These are phyloP conservation scores for Rhodotorula paludigena DNA, from an alignment of 768 basidiomycete species.

Conservation along the genomic window DNA sequence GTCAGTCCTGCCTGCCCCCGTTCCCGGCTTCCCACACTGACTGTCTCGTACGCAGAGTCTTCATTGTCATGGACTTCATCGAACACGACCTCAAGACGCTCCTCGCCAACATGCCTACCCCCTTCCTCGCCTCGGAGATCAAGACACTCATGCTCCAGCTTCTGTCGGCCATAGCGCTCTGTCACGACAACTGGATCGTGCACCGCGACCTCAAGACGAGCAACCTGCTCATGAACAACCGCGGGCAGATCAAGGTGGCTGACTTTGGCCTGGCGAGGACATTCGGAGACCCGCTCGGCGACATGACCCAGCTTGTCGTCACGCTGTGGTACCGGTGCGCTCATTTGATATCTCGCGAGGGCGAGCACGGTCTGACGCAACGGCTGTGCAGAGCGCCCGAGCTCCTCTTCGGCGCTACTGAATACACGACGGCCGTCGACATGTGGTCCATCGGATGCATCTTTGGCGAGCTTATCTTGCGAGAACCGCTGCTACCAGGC, in stretches of 20 bases:
- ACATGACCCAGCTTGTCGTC: constrained; percentile 95
- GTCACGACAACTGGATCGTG: constrained; percentile 94
- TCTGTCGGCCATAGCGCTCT: constrained; percentile 84
- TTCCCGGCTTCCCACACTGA: not conserved
- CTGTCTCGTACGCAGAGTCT: constrained; percentile 60
- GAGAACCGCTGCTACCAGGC: constrained; percentile 97
- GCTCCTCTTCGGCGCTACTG: constrained; percentile 84
- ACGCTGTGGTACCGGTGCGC: constrained; percentile 96
- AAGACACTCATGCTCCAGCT: constrained; percentile 94
- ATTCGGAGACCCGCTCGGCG: constrained; percentile 93
- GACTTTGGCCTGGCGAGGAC: constrained; percentile 95
- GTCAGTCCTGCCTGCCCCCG: constrained; percentile 58
- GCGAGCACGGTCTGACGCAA: too few species aligned
- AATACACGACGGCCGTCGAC: constrained; percentile 91
- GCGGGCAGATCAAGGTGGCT: constrained; percentile 96
- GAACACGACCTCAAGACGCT: constrained; percentile 98
- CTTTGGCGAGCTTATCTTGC: constrained; percentile 89
- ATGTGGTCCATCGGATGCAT: constrained; percentile 99
- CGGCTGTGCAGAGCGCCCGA: constrained; percentile 72
- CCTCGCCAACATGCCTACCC: constrained; percentile 86
- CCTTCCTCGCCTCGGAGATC: constrained; percentile 95
- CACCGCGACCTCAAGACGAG: constrained; percentile 97
- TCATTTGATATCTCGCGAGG: constrained; percentile 13
- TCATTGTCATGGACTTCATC: constrained; percentile 83
- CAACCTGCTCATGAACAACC: constrained; percentile 97